These are phyloP conservation scores for Heracleum sosnowskyi DNA, from an alignment of 129 eudicot species.

Conservation along the genomic window DNA sequence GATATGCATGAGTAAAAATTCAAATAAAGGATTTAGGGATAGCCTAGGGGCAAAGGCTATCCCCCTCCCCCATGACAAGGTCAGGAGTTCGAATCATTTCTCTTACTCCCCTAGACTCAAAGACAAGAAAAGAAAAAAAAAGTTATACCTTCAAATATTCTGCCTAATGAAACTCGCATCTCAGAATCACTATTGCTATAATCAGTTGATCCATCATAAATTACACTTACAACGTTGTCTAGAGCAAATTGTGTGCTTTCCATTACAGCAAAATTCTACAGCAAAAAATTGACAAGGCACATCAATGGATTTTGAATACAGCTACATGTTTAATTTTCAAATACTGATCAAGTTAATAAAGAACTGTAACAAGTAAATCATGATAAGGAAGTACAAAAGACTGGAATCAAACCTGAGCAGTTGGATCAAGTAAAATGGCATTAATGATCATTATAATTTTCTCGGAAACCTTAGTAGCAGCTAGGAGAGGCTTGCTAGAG, in stretches of 20 bases:
- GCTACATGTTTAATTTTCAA: not conserved
- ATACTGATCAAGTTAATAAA: not conserved
- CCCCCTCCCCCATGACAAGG: not conserved
- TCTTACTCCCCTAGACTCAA: not conserved
- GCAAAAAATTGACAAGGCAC: slow-evolving; percentile 12
- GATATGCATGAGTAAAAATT: slow-evolving; percentile 3
- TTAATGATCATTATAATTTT: slow-evolving; percentile 46
- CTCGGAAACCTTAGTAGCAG: slow-evolving; percentile 67
- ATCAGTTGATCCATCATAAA: slow-evolving; percentile 74
- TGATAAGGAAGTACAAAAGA: not conserved
- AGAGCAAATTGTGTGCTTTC: slow-evolving; percentile 85
- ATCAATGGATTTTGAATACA: slow-evolving; percentile 10
- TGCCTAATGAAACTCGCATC: slow-evolving; percentile 48
- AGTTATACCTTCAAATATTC: slow-evolving; percentile 69
- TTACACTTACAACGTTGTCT: slow-evolving; percentile 60
- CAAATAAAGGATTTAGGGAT: not conserved
- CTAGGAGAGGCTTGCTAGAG: slow-evolving; percentile 63
- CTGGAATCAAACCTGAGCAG: slow-evolving; percentile 37
- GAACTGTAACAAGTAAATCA: not conserved
- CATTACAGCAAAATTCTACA: slow-evolving; percentile 59
- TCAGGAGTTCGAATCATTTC: not conserved
- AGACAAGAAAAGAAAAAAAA: not conserved
- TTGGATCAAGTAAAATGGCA: slow-evolving; percentile 33
- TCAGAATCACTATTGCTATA: slow-evolving; percentile 35
- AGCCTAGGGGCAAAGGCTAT: not conserved